Conservation (phyloP, 306 rosid species). For the apple (Malus domestica) region DNA sequence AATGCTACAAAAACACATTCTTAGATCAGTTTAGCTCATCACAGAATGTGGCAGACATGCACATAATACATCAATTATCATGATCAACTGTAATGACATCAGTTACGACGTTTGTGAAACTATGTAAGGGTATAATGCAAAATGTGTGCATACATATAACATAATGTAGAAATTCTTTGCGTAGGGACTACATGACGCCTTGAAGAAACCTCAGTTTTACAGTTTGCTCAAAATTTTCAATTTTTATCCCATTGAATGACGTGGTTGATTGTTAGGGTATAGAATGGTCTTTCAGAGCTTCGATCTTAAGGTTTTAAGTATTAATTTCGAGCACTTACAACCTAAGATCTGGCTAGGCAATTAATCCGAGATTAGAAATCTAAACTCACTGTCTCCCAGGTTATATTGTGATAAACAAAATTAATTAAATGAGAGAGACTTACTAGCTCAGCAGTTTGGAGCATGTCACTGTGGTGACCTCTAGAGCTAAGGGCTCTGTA, state of each 20-base stretch:
- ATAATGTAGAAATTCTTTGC: background rate
- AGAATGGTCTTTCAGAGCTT: background rate
- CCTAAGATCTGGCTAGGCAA: too few species aligned
- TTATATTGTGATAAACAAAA: background rate
- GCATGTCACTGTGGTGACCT: conserved; percentile 77
- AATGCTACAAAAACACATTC: background rate
- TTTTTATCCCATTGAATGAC: background rate
- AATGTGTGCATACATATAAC: background rate
- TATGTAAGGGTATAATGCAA: background rate
- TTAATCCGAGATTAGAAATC: too few species aligned
- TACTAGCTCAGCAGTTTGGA: conserved; percentile 79
- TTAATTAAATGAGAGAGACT: background rate
- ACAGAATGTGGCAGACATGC: background rate
- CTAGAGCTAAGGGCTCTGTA: conserved; percentile 58
- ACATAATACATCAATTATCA: background rate
- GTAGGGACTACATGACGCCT: background rate
- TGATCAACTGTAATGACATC: background rate
- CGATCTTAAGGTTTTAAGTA: background rate
- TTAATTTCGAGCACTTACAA: too few species aligned
- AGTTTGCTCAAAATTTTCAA: too few species aligned
- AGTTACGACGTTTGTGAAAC: background rate
- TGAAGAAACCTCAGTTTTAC: background rate
- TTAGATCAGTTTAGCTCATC: background rate
- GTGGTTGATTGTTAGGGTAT: background rate
- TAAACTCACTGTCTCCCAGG: too few species aligned